These are phyloP conservation scores for Starmerella ratchasimensis DNA, from an alignment of 805 yeast genomes.

Conservation along the genomic window DNA sequence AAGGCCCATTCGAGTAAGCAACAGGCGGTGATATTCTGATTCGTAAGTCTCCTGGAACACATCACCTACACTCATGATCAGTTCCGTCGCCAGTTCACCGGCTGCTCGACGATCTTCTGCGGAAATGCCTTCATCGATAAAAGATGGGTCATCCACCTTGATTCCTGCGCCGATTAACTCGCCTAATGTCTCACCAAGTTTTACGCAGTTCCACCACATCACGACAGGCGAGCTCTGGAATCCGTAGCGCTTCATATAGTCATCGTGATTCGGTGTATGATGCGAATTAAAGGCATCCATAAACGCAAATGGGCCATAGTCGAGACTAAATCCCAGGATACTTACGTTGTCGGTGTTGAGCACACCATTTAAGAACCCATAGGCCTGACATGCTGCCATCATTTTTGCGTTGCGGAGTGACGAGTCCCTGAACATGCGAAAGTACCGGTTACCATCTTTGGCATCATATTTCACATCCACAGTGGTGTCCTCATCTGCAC, in stretches of 20 bases:
- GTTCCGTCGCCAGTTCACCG: constrained; percentile 46
- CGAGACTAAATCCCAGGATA: constrained; percentile 73
- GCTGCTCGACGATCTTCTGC: constrained; percentile 30
- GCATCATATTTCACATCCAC: background rate
- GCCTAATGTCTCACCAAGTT: constrained; percentile 72
- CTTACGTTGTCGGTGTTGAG: constrained; percentile 90
- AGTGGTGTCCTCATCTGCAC: constrained; percentile 7
- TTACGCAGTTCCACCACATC: constrained; percentile 84
- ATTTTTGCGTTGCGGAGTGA: constrained; percentile 60
- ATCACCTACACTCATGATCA: constrained; percentile 49
- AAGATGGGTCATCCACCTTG: constrained; percentile 34
- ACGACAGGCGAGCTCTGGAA: constrained; percentile 75
- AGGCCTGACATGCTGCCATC: constrained; percentile 77
- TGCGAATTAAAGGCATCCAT: constrained; percentile 72
- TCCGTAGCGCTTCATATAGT: constrained; percentile 53
- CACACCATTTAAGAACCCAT: constrained; percentile 90
- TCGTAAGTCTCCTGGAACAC: constrained; percentile 53
- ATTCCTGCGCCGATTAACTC: constrained; percentile 67
- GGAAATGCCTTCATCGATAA: constrained; percentile 30
- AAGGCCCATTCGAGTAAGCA: constrained; percentile 62
- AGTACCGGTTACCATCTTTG: constrained; percentile 34
- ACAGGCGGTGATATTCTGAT: constrained; percentile 39
- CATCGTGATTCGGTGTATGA: constrained; percentile 86
- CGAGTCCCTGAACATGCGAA: constrained; percentile 55
- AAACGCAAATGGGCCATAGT: constrained; percentile 89